Base-by-base conservation (phyloP, 768 basidiomycete genomes). In the Mycena sanguinolenta region DNA sequence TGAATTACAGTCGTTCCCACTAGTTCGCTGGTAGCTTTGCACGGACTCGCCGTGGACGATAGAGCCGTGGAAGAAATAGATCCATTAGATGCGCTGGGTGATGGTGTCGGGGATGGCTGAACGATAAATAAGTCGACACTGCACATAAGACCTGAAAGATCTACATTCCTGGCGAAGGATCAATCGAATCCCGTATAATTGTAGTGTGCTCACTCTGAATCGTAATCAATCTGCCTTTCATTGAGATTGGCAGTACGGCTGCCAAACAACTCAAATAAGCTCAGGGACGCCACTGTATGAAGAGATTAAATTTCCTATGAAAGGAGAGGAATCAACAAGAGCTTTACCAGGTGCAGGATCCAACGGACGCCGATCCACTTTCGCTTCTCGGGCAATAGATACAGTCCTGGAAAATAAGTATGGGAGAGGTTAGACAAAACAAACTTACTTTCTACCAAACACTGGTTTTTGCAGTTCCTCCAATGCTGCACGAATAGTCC, bases 61-160 rank as follows among this genome's bases (percentile, higher is more conserved):
- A n/a, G n/a, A n/a, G n/a, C n/a, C n/a, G n/a, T n/a, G n/a, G 53
- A 14, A 58, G 55, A 25, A 12, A 27, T 52, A n/a, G 53, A 7
- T 38, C 12, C 14, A 58, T 23, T 27, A 59, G 58, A 6, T 34
- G 66, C n/a, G n/a, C n/a, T n/a, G n/a, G n/a, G 57, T 38, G 73
- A 13, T 70, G 34, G 23, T 77, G 67, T 54, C n/a, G 72, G 72
- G 34, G 52, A 50, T 36, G 63, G 65, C 63, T 85, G 84, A 12
- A 92, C 86, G 7, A 89, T 90, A 71, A 92, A 92, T 19, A 95
- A 82, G 79, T 95, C 94, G 49, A 92, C 92, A 5, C 90, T 92
- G 78, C 93, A 94, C 17, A 95, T 77, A 13, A 94, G 83, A 1
- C 93, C 94, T 39, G 88, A 84, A 17, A 82, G 82, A 63, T 90